Percentiles rank a stretch among this genome's conserved stretches.
Conservation (phyloP, 2,329 filamentous ascomycete genomes). For the Zalaria sp. region DNA sequence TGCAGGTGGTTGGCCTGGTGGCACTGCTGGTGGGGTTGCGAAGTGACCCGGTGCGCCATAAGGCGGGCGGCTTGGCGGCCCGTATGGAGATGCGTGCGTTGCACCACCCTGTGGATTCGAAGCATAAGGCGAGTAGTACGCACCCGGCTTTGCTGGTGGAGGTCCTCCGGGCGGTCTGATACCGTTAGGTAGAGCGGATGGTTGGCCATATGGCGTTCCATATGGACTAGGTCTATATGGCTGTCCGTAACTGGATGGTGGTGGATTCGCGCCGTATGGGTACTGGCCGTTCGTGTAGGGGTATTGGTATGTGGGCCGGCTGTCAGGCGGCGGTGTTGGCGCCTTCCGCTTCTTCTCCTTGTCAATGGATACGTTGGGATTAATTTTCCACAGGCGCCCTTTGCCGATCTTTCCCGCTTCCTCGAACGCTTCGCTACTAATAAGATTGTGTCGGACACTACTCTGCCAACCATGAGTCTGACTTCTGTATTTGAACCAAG, state of each 20-base stretch:
- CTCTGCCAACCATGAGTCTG: constrained; percentile 52
- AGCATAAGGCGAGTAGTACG: constrained; percentile 10
- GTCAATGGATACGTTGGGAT: constrained; percentile 44
- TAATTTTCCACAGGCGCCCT: constrained; percentile 49
- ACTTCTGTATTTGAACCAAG: constrained; percentile 47
- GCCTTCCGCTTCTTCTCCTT: constrained; percentile 40
- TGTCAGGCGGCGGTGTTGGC: constrained; percentile 22
- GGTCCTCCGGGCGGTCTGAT: constrained; percentile 5
- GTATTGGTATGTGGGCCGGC: constrained; percentile 6
- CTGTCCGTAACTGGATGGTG: constrained; percentile 4
- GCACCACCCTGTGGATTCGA: constrained; percentile 6
- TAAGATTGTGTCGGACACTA: constrained; percentile 51
- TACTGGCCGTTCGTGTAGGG: constrained; percentile 8
- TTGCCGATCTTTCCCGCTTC: constrained; percentile 47
- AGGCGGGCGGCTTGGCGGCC: constrained; percentile 6
- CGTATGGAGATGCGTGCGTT: constrained; percentile 6
- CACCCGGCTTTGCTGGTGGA: constrained; percentile 7
- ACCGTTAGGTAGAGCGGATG: constrained; percentile 5
- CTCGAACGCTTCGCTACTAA: constrained; percentile 43
- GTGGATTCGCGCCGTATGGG: constrained; percentile 2
- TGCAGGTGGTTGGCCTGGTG: background rate
- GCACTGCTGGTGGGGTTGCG: background rate
- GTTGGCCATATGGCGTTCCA: constrained; percentile 7
- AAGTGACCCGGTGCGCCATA: constrained; percentile 4
- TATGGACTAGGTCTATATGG: constrained; percentile 8